Conservation (phyloP, 495 filamentous ascomycete genomes). For the Aspergillus egyptiacus region DNA sequence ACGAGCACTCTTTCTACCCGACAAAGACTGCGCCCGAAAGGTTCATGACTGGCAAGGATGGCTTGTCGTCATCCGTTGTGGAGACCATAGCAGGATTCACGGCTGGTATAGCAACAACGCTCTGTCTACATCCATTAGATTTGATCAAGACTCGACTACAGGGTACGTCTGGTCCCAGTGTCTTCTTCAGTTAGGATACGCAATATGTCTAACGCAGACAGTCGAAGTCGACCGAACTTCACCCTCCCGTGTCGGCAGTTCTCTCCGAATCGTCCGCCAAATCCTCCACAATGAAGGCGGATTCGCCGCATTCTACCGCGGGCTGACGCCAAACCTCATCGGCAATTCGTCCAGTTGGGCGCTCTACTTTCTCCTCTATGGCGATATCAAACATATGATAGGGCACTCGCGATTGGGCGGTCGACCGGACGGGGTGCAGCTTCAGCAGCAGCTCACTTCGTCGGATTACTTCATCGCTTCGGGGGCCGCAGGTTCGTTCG, state of each 20-base stretch:
- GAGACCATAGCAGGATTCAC: slow-evolving; percentile 88
- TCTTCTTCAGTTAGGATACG: neutral
- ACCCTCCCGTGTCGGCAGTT: slow-evolving; percentile 44
- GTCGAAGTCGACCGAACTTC: slow-evolving; percentile 39
- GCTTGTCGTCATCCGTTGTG: slow-evolving; percentile 68
- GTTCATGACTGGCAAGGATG: slow-evolving; percentile 46
- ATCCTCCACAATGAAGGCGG: slow-evolving; percentile 54
- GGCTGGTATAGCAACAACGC: slow-evolving; percentile 78
- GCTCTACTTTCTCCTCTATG: slow-evolving; percentile 78
- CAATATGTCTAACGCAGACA: neutral
- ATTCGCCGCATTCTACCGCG: slow-evolving; percentile 72
- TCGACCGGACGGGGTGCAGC: neutral
- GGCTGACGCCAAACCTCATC: slow-evolving; percentile 80
- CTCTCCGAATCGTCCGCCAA: slow-evolving; percentile 48
- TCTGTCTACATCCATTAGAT: slow-evolving; percentile 70
- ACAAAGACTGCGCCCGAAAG: slow-evolving; percentile 1
- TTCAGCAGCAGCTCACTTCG: slow-evolving; percentile 45
- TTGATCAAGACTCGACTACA: slow-evolving; percentile 95
- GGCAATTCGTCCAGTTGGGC: slow-evolving; percentile 90
- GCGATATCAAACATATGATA: slow-evolving; percentile 49
- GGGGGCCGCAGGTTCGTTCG: slow-evolving; percentile 56
- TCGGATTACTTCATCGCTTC: slow-evolving; percentile 81
- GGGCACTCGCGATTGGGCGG: slow-evolving; percentile 19
- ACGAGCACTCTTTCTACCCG: neutral
- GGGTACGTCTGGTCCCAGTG: slow-evolving; percentile 40